phyloP scores from a whole-genome alignment of 257 asterid species.

The Solanum okadae region DNA sequence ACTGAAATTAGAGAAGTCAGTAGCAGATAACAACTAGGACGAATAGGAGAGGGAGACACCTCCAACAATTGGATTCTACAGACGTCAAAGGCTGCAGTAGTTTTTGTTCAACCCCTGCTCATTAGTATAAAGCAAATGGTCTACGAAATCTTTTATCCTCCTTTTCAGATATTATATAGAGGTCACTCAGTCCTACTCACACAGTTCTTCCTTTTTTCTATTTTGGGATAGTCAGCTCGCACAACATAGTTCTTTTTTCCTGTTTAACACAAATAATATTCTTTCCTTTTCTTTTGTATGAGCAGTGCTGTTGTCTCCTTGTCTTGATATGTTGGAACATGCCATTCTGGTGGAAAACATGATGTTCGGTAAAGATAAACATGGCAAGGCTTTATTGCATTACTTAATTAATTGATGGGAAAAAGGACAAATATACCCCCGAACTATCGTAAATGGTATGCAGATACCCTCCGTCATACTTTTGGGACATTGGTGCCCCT shows the following conservation, averaged over 20 bases:
- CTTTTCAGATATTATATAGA: not conserved
- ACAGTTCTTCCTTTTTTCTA: not conserved
- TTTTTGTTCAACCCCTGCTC: not conserved
- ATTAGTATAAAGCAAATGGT: not conserved
- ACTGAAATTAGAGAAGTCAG: not conserved
- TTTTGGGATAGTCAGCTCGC: not conserved
- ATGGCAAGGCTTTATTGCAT: not conserved
- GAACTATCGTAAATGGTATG: too few species aligned
- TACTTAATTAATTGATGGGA: not conserved
- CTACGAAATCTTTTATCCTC: not conserved
- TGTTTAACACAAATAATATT: not conserved
- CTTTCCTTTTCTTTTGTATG: not conserved
- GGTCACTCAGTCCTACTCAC: not conserved
- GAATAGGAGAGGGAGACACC: not conserved
- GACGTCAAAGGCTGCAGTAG: not conserved
- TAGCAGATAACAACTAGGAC: not conserved
- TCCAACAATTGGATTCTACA: not conserved
- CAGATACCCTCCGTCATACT: too few species aligned
- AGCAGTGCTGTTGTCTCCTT: not conserved
- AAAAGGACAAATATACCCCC: too few species aligned
- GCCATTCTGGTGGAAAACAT: not conserved
- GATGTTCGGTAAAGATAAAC: not conserved
- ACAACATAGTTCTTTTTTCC: not conserved
- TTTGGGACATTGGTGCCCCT: too few species aligned
- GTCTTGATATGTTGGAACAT: not conserved